Evolutionary conservation across 768 basidiomycete genomes (phyloP).

Genomic region (Boletus barrowsii): DNA sequence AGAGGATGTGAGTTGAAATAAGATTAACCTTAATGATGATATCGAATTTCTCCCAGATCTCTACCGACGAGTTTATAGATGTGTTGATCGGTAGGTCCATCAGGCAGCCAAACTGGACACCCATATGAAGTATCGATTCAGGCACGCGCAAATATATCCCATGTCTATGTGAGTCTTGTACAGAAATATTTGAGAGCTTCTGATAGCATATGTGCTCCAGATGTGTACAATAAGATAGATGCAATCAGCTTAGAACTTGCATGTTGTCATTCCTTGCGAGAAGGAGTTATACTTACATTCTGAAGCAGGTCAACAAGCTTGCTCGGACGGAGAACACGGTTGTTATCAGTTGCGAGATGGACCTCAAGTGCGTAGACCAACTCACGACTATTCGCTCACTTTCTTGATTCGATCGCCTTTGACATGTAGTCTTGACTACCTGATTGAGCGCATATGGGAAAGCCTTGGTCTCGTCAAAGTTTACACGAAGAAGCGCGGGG

Average conservation of each 20-base stretch:
- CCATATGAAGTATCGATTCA: constrained; percentile 26
- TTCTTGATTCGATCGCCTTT: constrained; percentile 6
- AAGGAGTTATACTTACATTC: neutral
- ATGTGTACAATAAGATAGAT: constrained; percentile 97
- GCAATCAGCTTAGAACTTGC: constrained; percentile 74
- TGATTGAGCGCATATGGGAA: constrained; percentile 77
- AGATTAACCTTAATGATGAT: constrained; percentile 4
- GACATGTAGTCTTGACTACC: constrained; percentile 56
- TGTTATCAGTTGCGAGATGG: constrained; percentile 97
- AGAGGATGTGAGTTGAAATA: constrained; percentile 68
- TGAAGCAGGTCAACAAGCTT: constrained; percentile 64
- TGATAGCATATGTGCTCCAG: constrained; percentile 34
- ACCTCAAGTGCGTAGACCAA: constrained; percentile 63
- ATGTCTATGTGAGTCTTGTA: constrained; percentile 67
- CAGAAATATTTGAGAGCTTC: neutral
- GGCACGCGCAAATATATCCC: constrained; percentile 94
- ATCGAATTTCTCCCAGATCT: constrained; percentile 56
- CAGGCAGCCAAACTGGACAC: neutral
- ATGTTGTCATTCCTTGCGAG: neutral
- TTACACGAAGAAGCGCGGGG: constrained; percentile 98
- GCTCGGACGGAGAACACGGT: constrained; percentile 79
- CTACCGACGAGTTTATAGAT: constrained; percentile 96
- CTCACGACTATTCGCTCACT: neutral
- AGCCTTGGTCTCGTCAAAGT: constrained; percentile 82
- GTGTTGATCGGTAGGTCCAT: constrained; percentile 76